Conservation (phyloP, 1,284 basidiomycete genomes). For the Ustanciosporium gigantosporum region DNA sequence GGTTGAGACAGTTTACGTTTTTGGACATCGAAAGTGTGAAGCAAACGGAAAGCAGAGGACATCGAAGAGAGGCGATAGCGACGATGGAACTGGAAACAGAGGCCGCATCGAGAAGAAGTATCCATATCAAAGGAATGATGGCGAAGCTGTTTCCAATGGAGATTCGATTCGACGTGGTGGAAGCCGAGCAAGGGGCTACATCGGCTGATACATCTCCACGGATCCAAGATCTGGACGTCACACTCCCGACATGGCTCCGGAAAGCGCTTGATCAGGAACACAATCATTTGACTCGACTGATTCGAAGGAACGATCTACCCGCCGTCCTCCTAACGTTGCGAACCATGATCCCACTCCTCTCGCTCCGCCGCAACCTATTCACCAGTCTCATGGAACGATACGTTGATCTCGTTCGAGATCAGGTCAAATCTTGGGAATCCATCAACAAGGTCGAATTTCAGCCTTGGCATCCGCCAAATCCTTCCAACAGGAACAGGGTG, state of each 20-base stretch:
- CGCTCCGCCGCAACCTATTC: conserved; percentile 14
- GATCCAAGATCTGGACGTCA: conserved; percentile 3
- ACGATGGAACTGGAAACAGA: too few species aligned
- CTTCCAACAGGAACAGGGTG: neutral
- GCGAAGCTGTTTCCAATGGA: conserved; percentile 10
- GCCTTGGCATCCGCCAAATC: conserved; percentile 6
- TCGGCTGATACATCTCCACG: conserved; percentile 1
- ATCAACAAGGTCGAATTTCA: conserved; percentile 2
- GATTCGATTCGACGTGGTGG: conserved; percentile 12
- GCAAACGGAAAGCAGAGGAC: neutral
- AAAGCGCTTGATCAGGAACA: neutral
- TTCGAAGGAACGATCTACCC: conserved; percentile 14
- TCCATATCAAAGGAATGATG: conserved; percentile 1
- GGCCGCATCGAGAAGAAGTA: neutral
- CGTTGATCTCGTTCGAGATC: conserved; percentile 11
- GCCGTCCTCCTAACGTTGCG: conserved; percentile 24
- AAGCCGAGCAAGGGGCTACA: neutral
- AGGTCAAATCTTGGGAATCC: conserved; percentile 8
- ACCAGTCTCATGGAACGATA: conserved; percentile 14
- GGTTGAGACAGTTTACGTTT: conserved; percentile 2
- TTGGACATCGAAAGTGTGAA: conserved; percentile 12
- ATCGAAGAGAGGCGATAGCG: neutral
- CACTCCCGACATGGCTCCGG: conserved; percentile 7
- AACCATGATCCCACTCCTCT: conserved; percentile 14
- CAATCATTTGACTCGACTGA: neutral